Evolutionary conservation across 2,329 filamentous ascomycete genomes (phyloP).

Genomic region (Incumbomyces delicatus): DNA sequence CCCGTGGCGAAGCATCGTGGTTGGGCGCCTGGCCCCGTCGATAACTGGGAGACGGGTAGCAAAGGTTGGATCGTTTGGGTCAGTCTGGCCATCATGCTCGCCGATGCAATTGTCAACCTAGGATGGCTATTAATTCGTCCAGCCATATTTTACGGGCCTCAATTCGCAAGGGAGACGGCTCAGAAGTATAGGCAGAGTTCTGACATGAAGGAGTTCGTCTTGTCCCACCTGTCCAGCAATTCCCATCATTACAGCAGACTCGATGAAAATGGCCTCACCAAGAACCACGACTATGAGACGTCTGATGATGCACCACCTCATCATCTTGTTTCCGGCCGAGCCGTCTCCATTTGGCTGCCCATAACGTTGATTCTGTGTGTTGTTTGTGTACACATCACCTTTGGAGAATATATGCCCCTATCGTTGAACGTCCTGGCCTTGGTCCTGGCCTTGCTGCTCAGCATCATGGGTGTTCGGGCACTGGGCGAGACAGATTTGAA

Average conservation of each 20-base stretch:
- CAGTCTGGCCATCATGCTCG: slow-evolving; percentile 91
- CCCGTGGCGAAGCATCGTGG: slow-evolving; percentile 74
- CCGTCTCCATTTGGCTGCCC: slow-evolving; percentile 65
- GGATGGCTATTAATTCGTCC: slow-evolving; percentile 65
- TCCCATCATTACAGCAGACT: slow-evolving; percentile 4
- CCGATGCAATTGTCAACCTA: slow-evolving; percentile 81
- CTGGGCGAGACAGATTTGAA: slow-evolving; percentile 83
- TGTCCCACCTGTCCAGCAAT: slow-evolving; percentile 2
- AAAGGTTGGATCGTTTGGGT: slow-evolving; percentile 99
- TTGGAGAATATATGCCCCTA: slow-evolving; percentile 71
- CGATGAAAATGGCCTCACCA: slow-evolving; percentile 3
- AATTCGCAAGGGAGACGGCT: slow-evolving; percentile 20
- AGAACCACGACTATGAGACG: slow-evolving; percentile 28
- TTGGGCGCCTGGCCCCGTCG: slow-evolving; percentile 81
- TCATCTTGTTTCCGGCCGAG: slow-evolving; percentile 64
- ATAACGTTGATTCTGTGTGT: slow-evolving; percentile 73
- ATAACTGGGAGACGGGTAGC: slow-evolving; percentile 83
- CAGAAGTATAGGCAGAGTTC: slow-evolving; percentile 13
- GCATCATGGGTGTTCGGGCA: slow-evolving; percentile 55
- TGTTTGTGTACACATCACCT: slow-evolving; percentile 68
- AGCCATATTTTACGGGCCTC: slow-evolving; percentile 40
- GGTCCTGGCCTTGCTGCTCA: slow-evolving; percentile 64
- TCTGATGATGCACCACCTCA: slow-evolving; percentile 73
- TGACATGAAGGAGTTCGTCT: slow-evolving; percentile 15
- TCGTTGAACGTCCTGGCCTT: slow-evolving; percentile 69